Percentiles rank a stretch among this genome's conserved stretches.
phyloP scores from a whole-genome alignment of 2,329 filamentous ascomycete genomes.

The Piedraia hortae region DNA sequence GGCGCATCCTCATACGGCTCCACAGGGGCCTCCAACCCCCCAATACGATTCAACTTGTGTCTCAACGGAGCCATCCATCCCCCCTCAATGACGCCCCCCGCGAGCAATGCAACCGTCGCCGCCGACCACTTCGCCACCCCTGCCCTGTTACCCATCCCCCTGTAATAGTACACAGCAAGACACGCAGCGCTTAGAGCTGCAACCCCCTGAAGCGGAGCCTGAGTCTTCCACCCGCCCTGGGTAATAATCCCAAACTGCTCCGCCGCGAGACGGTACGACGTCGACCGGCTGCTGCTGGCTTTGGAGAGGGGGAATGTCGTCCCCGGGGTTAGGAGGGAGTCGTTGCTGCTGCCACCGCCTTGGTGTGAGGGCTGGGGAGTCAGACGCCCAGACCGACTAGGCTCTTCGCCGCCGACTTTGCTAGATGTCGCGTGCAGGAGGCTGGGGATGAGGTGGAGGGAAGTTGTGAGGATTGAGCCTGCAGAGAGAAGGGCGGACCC shows the following conservation, averaged over 20 bases:
- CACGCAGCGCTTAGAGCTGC: conserved; percentile 5
- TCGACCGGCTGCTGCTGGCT: conserved; percentile 3
- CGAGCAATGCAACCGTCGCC: conserved; percentile 5
- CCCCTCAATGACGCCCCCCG: conserved; percentile 6
- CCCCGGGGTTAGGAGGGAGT: conserved; percentile 1
- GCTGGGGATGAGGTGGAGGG: conserved; percentile 5
- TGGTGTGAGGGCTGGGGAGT: conserved; percentile 2
- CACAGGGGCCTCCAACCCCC: conserved; percentile 7
- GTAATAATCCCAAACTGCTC: conserved; percentile 7
- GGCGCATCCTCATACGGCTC: conserved; percentile 11
- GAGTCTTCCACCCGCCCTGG: conserved; percentile 4
- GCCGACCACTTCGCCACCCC: conserved; percentile 5
- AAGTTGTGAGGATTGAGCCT: conserved; percentile 5
- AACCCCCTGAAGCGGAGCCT: conserved; percentile 6
- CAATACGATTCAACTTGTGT: conserved; percentile 7
- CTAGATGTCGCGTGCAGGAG: conserved; percentile 3
- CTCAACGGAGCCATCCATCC: conserved; percentile 7
- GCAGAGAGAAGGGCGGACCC: conserved; percentile 4
- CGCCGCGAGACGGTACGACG: conserved; percentile 8
- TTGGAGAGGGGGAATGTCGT: conserved; percentile 1
- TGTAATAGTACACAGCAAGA: conserved; percentile 5
- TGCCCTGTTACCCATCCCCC: neutral
- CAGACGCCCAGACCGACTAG: conserved; percentile 3
- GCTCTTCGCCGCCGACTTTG: neutral
- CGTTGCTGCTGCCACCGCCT: conserved; percentile 1